Percentiles rank a stretch among this genome's conserved stretches.
Evolutionary conservation across 495 filamentous ascomycete species (phyloP).

Genomic region (Annulohypoxylon maeteangense): DNA sequence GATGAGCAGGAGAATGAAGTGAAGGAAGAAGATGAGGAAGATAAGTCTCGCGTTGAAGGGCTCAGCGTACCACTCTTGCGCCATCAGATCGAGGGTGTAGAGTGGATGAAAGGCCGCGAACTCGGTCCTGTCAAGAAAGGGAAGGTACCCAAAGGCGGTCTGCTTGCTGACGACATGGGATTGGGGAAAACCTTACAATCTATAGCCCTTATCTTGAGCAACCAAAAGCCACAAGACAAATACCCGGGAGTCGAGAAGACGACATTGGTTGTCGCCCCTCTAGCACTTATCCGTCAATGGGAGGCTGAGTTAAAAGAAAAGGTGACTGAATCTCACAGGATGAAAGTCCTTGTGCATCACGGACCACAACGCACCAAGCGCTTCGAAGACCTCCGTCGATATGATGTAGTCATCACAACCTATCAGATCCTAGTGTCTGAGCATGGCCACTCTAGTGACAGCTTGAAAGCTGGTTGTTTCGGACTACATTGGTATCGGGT

Average conservation of each 20-base stretch:
- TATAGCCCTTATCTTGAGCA: constrained; percentile 82
- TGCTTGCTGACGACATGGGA: constrained; percentile 89
- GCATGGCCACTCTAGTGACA: constrained; percentile 69
- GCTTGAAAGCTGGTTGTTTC: constrained; percentile 82
- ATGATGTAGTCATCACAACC: constrained; percentile 97
- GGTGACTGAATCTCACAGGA: constrained; percentile 70
- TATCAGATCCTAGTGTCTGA: constrained; percentile 96
- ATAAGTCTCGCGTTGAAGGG: constrained; percentile 65
- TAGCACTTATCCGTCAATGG: constrained; percentile 98
- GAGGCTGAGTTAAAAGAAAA: constrained; percentile 88
- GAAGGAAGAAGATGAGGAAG: constrained; percentile 64
- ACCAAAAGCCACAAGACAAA: constrained; percentile 74
- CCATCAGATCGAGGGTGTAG: constrained; percentile 90
- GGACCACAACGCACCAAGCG: constrained; percentile 85
- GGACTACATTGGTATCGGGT: constrained; percentile 94
- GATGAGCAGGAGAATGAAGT: constrained; percentile 72
- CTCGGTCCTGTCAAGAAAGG: constrained; percentile 80
- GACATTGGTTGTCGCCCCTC: constrained; percentile 92
- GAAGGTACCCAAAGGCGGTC: constrained; percentile 83
- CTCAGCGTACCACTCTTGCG: constrained; percentile 87
- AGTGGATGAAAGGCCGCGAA: constrained; percentile 93
- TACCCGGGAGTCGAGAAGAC: constrained; percentile 73
- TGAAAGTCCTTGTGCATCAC: constrained; percentile 89
- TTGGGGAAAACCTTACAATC: constrained; percentile 87
- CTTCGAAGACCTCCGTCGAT: constrained; percentile 75